Conservation (phyloP, 2,329 filamentous ascomycete genomes). For the Fusarium poae region DNA sequence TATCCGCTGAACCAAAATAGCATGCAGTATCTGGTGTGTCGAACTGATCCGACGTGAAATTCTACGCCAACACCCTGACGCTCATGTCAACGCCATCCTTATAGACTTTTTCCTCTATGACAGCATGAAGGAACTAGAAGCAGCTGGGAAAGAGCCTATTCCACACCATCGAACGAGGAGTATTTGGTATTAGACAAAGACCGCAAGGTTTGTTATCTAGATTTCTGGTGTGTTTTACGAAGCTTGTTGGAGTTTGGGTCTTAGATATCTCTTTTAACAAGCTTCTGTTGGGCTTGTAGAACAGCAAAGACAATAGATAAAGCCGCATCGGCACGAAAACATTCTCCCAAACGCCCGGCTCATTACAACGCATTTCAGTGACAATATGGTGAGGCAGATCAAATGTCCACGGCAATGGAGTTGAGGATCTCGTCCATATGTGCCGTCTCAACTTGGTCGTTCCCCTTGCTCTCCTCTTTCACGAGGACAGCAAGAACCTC, state of each 20-base stretch:
- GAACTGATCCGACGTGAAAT: slow-evolving; percentile 91
- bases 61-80: slow-evolving; percentile 75
- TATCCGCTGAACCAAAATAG: slow-evolving; percentile 55
- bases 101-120: slow-evolving; percentile 99
- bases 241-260: slow-evolving; percentile 25
- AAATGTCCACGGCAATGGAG: slow-evolving; percentile 59
- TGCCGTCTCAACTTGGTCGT: slow-evolving; percentile 71
- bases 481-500: slow-evolving; percentile 90
- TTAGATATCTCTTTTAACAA: slow-evolving; percentile 37
- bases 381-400: slow-evolving; percentile 21
- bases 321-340: slow-evolving; percentile 33
- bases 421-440: slow-evolving; percentile 78
- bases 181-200: slow-evolving; percentile 82
- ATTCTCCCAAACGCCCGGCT: slow-evolving; percentile 44
- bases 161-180: slow-evolving; percentile 92
- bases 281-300: slow-evolving; percentile 31
- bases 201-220: slow-evolving; percentile 23
- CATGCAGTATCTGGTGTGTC: slow-evolving; percentile 96
- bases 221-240: slow-evolving; percentile 14
- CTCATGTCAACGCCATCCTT: slow-evolving; percentile 84
- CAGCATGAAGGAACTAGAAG: slow-evolving; percentile 87
- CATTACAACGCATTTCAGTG: slow-evolving; percentile 27
- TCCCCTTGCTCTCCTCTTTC: slow-evolving; percentile 73
- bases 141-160: slow-evolving; percentile 65
- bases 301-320: slow-evolving; percentile 33